Percentiles rank a stretch among this genome's conserved stretches.
Evolutionary conservation across 176 grass and related monocot species (phyloP).

Genomic region (Aegilops sharonensis): DNA sequence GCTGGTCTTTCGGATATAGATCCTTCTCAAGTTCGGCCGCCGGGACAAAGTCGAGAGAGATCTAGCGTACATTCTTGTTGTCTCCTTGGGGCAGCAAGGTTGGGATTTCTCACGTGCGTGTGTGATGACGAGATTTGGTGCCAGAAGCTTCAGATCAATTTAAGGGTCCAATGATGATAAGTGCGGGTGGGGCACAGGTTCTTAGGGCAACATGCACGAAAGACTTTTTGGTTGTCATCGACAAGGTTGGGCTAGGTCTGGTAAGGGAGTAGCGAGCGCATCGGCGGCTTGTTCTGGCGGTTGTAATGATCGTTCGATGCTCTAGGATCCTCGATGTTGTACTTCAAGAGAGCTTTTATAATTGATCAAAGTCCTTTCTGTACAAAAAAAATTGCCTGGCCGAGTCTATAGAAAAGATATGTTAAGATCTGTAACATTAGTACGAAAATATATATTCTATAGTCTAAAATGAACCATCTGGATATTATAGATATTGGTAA

Average conservation of each 20-base stretch:
- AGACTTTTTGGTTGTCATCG: too few relatives aligned
- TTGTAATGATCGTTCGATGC: not conserved
- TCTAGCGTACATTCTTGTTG: not conserved
- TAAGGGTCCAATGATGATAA: not conserved
- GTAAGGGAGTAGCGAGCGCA: fast-evolving
- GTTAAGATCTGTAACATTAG: not conserved
- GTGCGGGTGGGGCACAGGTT: fast-evolving
- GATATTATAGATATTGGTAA: not conserved
- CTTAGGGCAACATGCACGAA: not conserved
- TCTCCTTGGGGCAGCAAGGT: not conserved
- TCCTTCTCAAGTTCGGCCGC: not conserved
- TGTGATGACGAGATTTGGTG: too few relatives aligned
- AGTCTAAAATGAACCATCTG: not conserved
- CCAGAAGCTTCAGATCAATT: too few relatives aligned
- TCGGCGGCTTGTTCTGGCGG: fast-evolving
- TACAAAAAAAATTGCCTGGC: too few relatives aligned
- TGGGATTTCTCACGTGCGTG: not conserved
- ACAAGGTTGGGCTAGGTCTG: fast-evolving
- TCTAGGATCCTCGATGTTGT: too few relatives aligned
- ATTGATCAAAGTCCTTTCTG: too few relatives aligned
- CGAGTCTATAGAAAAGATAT: not conserved
- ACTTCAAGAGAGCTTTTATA: too few relatives aligned
- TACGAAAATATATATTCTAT: too few relatives aligned
- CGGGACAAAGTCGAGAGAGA: not conserved
- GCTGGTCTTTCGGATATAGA: not conserved